Evolutionary conservation across 192 early-diverging fungal genomes (phyloP).

Genomic region (Backusella sp.): DNA sequence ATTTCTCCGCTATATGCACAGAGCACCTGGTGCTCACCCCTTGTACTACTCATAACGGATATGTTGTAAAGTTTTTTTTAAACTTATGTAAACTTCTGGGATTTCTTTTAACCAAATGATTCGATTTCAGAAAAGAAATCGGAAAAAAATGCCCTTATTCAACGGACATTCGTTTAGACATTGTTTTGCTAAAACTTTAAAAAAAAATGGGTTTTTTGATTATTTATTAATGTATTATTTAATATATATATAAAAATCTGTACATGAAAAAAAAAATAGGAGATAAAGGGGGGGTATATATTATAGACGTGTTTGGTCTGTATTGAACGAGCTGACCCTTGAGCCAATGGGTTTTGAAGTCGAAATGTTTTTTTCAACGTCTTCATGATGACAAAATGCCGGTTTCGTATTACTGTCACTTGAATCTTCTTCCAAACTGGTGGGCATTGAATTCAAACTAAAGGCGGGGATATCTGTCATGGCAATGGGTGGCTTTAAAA

Average conservation of each 20-base stretch:
- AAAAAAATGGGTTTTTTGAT: background rate
- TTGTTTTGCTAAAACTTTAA: background rate
- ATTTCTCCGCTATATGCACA: background rate
- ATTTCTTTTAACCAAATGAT: too few species aligned
- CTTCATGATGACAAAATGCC: background rate
- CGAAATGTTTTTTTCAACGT: background rate
- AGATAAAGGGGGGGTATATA: background rate
- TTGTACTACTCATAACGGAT: background rate
- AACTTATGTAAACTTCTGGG: too few species aligned
- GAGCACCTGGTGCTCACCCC: background rate
- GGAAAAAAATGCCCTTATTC: background rate
- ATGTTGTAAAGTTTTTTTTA: background rate
- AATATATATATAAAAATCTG: background rate
- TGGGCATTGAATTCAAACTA: background rate
- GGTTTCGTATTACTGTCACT: background rate
- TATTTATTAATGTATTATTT: background rate
- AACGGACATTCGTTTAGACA: background rate
- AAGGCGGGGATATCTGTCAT: background rate
- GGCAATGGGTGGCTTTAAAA: background rate
- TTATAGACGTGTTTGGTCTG: background rate
- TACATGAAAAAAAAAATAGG: background rate
- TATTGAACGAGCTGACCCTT: background rate
- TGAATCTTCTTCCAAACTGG: background rate
- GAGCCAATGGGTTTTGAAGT: background rate
- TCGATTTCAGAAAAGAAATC: background rate